These are phyloP conservation scores for Sergeia podlipaevii DNA, from an alignment of 208 protist species.

Conservation along the genomic window DNA sequence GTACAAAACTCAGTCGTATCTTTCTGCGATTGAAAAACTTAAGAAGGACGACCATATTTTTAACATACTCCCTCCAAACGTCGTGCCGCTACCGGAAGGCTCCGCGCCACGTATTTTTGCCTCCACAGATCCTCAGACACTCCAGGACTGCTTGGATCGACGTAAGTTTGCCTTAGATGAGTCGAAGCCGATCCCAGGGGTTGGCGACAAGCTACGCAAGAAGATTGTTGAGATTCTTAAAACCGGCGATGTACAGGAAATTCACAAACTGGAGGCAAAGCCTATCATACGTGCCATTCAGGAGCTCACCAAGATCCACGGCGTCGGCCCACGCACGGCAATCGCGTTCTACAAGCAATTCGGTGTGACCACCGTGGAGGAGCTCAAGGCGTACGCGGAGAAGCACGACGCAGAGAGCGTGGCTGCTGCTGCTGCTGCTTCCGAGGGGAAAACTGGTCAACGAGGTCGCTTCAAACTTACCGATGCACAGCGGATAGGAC, in stretches of 20 bases:
- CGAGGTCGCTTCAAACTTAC: conserved; percentile 39
- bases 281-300: conserved; percentile 76
- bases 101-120: conserved; percentile 13
- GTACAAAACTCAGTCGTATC: conserved; percentile 78
- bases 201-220: conserved; percentile 65
- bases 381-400: conserved; percentile 48
- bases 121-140: neutral
- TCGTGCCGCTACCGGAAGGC: conserved; percentile 48
- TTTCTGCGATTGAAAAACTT: conserved; percentile 45
- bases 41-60: conserved; percentile 66
- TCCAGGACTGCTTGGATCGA: conserved; percentile 31
- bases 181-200: conserved; percentile 27
- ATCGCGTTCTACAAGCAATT: conserved; percentile 69
- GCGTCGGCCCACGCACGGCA: conserved; percentile 83
- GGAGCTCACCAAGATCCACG: conserved; percentile 78
- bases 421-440: neutral
- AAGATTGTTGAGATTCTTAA: conserved; percentile 81
- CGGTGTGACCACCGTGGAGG: conserved; percentile 53
- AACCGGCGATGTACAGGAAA: conserved; percentile 72
- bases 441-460: conserved; percentile 10
- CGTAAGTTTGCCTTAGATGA: conserved; percentile 24
- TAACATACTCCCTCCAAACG: conserved; percentile 62
- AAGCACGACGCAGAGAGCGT: conserved; percentile 26
- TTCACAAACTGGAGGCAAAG: conserved; percentile 58
- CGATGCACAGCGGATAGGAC: conserved; percentile 65